Evolutionary conservation across 2,329 filamentous ascomycete genomes (phyloP).

Genomic region (Neophaeococcomyces mojaviensis): DNA sequence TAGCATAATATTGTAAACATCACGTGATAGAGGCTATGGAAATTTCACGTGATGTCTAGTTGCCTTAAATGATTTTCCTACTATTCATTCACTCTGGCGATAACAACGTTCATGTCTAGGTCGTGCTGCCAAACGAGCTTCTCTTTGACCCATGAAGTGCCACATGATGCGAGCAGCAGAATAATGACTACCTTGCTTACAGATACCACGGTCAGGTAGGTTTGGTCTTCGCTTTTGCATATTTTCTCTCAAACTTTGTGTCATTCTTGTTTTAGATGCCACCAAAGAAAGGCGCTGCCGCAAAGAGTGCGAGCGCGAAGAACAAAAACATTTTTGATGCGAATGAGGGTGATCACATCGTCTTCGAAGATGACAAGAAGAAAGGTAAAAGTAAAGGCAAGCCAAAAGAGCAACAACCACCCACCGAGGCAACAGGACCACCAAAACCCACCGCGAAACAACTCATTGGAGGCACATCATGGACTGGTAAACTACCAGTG

Average conservation of each 20-base stretch:
- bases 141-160: too few relatives aligned
- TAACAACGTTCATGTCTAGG: too few relatives aligned
- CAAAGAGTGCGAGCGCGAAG: conserved; percentile 15
- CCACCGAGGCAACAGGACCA: conserved; percentile 28
- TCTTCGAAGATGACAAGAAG: conserved; percentile 23
- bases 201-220: background rate
- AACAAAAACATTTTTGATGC: conserved; percentile 12
- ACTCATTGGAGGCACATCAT: conserved; percentile 86
- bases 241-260: background rate
- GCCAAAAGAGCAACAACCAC: conserved; percentile 19
- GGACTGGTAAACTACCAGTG: conserved; percentile 94
- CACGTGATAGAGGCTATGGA: too few relatives aligned
- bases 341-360: conserved; percentile 25
- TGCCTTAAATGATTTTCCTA: too few relatives aligned
- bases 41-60: too few relatives aligned
- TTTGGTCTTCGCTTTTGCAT: background rate
- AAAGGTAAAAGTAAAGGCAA: conserved; percentile 16
- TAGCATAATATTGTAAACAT: too few relatives aligned
- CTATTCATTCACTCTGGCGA: too few relatives aligned
- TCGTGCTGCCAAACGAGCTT: too few relatives aligned
- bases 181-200: too few relatives aligned
- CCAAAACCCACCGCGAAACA: conserved; percentile 56
- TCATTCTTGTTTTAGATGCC: conserved; percentile 14
- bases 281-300: conserved; percentile 18
- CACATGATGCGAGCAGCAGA: too few relatives aligned